Evolutionary conservation across 305 asterid species (phyloP).

Genomic region (Fraxinus platypoda): DNA sequence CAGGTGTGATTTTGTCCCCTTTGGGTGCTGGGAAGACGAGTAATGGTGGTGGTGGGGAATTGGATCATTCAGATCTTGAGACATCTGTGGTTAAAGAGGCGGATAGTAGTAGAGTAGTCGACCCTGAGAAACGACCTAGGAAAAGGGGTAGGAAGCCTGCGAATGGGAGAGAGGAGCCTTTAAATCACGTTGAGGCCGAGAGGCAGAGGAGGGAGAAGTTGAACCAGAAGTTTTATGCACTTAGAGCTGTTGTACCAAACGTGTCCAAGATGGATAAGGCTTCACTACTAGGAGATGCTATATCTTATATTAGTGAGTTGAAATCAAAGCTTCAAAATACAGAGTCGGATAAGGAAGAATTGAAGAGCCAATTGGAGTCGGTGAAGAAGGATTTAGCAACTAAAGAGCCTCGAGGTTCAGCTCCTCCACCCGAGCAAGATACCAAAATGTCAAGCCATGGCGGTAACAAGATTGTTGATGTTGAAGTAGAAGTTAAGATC

Average conservation of each 20-base stretch:
- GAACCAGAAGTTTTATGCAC: constrained; percentile 80
- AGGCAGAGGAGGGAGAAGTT: constrained; percentile 95
- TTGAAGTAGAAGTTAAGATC: constrained; percentile 78
- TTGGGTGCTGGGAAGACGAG: constrained; percentile 46
- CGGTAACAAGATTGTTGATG: constrained; percentile 22
- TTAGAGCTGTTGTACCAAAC: constrained; percentile 84
- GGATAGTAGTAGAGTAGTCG: constrained; percentile 61
- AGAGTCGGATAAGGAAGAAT: constrained; percentile 53
- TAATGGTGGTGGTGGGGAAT: constrained; percentile 39
- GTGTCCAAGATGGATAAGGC: constrained; percentile 97
- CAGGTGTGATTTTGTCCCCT: constrained; percentile 47
- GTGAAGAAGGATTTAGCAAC: constrained; percentile 46
- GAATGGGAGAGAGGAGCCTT: constrained; percentile 85
- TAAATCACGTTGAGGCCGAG: constrained; percentile 95
- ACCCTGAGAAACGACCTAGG: constrained; percentile 64
- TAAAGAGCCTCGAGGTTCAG: constrained; percentile 29
- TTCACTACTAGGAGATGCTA: constrained; percentile 84
- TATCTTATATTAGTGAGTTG: constrained; percentile 70
- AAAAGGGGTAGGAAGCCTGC: constrained; percentile 94
- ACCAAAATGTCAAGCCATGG: constrained; percentile 12
- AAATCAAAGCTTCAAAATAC: constrained; percentile 57
- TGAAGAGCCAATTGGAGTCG: constrained; percentile 50
- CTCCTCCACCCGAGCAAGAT: constrained; percentile 24
- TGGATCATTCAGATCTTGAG: constrained; percentile 83
- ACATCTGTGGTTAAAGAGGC: constrained; percentile 73